Evolutionary conservation across 2,329 filamentous ascomycete species (phyloP).

Genomic region (Magnaporthiopsis incrustans): DNA sequence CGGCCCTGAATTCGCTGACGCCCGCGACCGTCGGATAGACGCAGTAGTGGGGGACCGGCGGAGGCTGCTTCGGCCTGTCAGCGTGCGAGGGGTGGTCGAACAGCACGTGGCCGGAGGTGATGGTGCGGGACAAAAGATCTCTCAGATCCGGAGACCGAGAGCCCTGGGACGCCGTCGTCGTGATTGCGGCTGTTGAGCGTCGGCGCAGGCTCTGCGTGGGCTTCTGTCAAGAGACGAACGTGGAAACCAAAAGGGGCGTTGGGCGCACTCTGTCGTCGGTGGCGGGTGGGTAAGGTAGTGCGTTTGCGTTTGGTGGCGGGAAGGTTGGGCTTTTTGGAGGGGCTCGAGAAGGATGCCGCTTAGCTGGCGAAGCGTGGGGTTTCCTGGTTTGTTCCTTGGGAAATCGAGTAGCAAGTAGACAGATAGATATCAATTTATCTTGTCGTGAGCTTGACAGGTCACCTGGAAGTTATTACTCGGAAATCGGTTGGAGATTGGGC

Average conservation of each 20-base stretch:
- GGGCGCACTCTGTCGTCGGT: background rate
- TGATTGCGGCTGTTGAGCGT: background rate
- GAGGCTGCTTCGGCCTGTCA: constrained; percentile 19
- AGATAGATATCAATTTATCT: background rate
- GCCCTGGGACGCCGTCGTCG: constrained; percentile 4
- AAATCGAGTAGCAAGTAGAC: background rate
- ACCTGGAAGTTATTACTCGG: background rate
- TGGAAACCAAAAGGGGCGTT: background rate
- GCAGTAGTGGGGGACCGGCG: constrained; percentile 20
- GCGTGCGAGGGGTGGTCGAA: constrained; percentile 23
- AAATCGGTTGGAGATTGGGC: background rate
- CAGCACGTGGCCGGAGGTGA: constrained; percentile 29
- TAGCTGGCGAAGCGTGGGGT: background rate
- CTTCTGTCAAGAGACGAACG: background rate
- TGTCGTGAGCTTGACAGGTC: background rate
- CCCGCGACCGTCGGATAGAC: constrained; percentile 14
- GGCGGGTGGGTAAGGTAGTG: no score
- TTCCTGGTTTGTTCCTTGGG: background rate
- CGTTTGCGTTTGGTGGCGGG: no score
- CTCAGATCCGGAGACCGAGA: constrained; percentile 7
- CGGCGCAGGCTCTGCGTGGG: constrained; percentile 6
- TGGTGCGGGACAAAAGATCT: constrained; percentile 16
- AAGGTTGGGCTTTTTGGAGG: background rate
- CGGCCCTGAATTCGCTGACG: constrained; percentile 9
- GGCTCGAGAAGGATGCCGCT: background rate